These are phyloP conservation scores for Taiwanofungus camphoratus DNA, from an alignment of 1,284 basidiomycete species.

Conservation along the genomic window DNA sequence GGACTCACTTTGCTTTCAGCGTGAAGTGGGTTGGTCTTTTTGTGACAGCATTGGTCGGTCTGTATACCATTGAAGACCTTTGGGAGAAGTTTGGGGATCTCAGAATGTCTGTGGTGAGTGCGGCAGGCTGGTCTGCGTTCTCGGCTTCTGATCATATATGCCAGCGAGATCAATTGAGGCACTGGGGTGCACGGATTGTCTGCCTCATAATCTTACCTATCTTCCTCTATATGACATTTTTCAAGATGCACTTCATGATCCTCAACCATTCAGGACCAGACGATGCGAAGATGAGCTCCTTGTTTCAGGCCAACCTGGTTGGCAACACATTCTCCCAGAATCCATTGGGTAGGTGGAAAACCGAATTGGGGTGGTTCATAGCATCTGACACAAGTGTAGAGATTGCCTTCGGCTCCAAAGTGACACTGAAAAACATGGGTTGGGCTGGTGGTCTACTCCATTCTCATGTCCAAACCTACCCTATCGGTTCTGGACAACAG, in stretches of 20 bases:
- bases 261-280: constrained; percentile 93
- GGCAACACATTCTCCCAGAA: constrained; percentile 92
- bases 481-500: constrained; percentile 89
- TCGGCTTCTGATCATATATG: constrained; percentile 11
- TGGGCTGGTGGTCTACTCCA: constrained; percentile 96
- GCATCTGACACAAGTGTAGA: constrained; percentile 41
- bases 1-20: constrained; percentile 37
- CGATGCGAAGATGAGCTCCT: constrained; percentile 96
- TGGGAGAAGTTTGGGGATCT: constrained; percentile 99
- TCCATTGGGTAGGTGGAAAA: constrained; percentile 59
- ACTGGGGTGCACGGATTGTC: constrained; percentile 85
- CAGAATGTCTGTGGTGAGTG: constrained; percentile 79
- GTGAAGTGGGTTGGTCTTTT: constrained; percentile 98
- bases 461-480: constrained; percentile 94
- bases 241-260: constrained; percentile 95
- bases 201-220: constrained; percentile 90
- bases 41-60: constrained; percentile 88
- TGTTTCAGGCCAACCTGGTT: constrained; percentile 95
- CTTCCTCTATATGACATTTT: constrained; percentile 88
- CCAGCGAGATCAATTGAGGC: constrained; percentile 78
- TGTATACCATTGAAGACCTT: constrained; percentile 96
- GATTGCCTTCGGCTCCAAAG: constrained; percentile 83
- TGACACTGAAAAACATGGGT: constrained; percentile 97
- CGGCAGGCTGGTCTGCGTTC: not conserved
- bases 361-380: not conserved